These are phyloP conservation scores for Zea mays DNA, from an alignment of 176 grass and related monocot species.

Conservation along the genomic window Zm-B73-REFERENCE-NAM-5.0 NC_050101.1:7082501-7083000, in stretches of 20 bases:
- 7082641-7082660: slow-evolving; percentile 76
- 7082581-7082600: slow-evolving; percentile 89
- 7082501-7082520: slow-evolving; percentile 71
- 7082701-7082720: slow-evolving; percentile 86
- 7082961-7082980: too few relatives aligned
- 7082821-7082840: neutral
- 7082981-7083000: neutral
- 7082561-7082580: slow-evolving; percentile 79
- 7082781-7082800: slow-evolving; percentile 4
- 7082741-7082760: neutral
- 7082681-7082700: slow-evolving; percentile 81
- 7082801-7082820: neutral
- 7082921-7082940: too few relatives aligned
- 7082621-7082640: slow-evolving; percentile 93
- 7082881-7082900: neutral
- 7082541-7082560: slow-evolving; percentile 85
- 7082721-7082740: slow-evolving; percentile 45
- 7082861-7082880: neutral
- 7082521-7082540: slow-evolving; percentile 85
- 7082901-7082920: neutral
- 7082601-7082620: slow-evolving; percentile 75
- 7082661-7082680: slow-evolving; percentile 81
- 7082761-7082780: neutral
- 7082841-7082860: neutral
- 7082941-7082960: too few relatives aligned